Percentiles rank a stretch among this genome's conserved stretches.
phyloP scores from a whole-genome alignment of 805 yeast species.

The Lipomyces oligophaga region DNA sequence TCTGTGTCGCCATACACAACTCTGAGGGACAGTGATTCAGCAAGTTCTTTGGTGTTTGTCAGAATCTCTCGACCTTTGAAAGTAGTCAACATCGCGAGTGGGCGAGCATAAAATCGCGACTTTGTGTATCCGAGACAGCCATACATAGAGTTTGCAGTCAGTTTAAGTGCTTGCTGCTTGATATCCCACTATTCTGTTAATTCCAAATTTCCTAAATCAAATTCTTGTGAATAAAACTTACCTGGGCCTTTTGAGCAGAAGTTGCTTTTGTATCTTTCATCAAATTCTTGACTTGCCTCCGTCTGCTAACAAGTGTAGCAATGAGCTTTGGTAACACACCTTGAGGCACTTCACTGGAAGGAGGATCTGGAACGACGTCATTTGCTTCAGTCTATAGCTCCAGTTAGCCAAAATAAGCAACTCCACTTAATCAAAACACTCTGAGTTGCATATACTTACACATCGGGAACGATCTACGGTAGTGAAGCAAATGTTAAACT shows the following conservation, averaged over 20 bases:
- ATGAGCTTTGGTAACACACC: slow-evolving; percentile 87
- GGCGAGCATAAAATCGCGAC: slow-evolving; percentile 92
- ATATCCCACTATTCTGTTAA: slow-evolving; percentile 71
- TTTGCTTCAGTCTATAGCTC: slow-evolving; percentile 38
- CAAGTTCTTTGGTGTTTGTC: slow-evolving; percentile 87
- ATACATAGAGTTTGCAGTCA: slow-evolving; percentile 99
- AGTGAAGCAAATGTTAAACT: slow-evolving; percentile 93
- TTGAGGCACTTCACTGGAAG: slow-evolving; percentile 52
- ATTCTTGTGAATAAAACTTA: not conserved
- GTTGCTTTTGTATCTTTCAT: slow-evolving; percentile 70
- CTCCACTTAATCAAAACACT: not conserved
- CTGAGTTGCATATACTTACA: slow-evolving; percentile 5
- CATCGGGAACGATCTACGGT: slow-evolving; percentile 69
- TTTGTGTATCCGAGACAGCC: slow-evolving; percentile 93
- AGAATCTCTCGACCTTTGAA: slow-evolving; percentile 93
- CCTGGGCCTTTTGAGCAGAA: slow-evolving; percentile 46
- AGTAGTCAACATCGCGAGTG: slow-evolving; percentile 92
- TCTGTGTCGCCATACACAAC: slow-evolving; percentile 98
- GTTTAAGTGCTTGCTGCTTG: slow-evolving; percentile 90
- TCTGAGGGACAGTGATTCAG: slow-evolving; percentile 74
- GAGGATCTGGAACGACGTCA: slow-evolving; percentile 67
- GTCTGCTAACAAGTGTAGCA: slow-evolving; percentile 79
- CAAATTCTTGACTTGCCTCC: slow-evolving; percentile 85
- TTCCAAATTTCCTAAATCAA: not conserved
- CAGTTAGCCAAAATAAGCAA: not conserved